These are phyloP conservation scores for Fragaria ananassa DNA, from an alignment of 306 rosid genomes.

Conservation along the genomic window DNA sequence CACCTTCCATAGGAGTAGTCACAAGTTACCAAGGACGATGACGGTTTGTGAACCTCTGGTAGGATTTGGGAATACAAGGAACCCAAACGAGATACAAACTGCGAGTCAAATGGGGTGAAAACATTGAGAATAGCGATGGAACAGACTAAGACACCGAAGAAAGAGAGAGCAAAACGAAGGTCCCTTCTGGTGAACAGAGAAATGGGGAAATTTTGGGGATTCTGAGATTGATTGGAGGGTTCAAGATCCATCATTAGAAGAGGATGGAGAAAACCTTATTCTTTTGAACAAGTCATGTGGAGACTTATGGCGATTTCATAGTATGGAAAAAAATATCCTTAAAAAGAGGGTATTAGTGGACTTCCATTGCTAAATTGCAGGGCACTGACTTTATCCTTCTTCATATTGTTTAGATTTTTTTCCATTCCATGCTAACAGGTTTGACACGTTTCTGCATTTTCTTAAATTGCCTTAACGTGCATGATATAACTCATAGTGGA, in stretches of 20 bases:
- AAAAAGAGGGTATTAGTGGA: not conserved
- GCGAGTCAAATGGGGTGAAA: conserved; percentile 34
- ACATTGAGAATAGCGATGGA: conserved; percentile 34
- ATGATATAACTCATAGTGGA: not conserved
- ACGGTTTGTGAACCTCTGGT: conserved; percentile 10
- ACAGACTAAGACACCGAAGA: conserved; percentile 33
- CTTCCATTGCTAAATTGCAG: not conserved
- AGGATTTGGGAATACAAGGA: conserved; percentile 27
- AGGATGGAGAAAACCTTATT: conserved; percentile 16
- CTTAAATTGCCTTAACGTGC: conserved; percentile 10
- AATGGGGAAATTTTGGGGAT: conserved; percentile 1
- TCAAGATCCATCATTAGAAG: conserved; percentile 59
- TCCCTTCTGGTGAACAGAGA: conserved; percentile 41
- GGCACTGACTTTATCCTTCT: not conserved
- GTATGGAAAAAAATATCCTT: not conserved
- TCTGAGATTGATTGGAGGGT: conserved; percentile 25
- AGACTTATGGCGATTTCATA: not conserved
- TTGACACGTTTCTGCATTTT: not conserved
- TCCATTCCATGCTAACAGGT: not conserved
- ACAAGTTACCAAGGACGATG: conserved; percentile 20
- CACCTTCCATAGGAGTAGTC: conserved; percentile 73
- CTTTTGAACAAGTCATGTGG: conserved; percentile 16
- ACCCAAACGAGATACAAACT: conserved; percentile 32
- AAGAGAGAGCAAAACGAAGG: conserved; percentile 36
- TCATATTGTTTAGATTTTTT: not conserved